These are phyloP conservation scores for Lipomyces orientalis DNA, from an alignment of 805 yeast species.

Conservation along the genomic window DNA sequence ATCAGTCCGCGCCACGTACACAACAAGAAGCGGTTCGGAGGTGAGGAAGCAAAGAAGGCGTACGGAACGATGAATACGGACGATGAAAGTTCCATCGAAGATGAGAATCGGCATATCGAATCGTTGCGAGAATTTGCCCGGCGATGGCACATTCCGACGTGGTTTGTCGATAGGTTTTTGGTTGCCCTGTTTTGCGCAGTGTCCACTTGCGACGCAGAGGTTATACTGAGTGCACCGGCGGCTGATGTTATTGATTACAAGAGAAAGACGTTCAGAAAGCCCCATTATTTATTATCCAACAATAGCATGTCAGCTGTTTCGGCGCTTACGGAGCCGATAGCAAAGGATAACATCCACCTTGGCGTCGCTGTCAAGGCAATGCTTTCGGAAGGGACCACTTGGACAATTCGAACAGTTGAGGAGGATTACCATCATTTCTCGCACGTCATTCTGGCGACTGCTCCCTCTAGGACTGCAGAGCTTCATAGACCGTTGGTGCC, in stretches of 20 bases:
- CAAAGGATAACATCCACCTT: constrained; percentile 24
- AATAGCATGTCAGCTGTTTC: constrained; percentile 29
- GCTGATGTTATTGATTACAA: constrained; percentile 33
- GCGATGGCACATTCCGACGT: constrained; percentile 24
- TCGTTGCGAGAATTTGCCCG: constrained; percentile 19
- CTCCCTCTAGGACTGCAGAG: constrained; percentile 18
- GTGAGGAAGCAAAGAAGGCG: neutral
- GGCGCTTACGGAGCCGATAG: constrained; percentile 23
- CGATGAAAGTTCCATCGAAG: constrained; percentile 12
- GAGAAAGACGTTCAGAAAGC: constrained; percentile 24
- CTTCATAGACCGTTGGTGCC: constrained; percentile 19
- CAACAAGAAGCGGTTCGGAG: neutral
- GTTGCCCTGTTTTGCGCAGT: constrained; percentile 29
- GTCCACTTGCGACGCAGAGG: constrained; percentile 23
- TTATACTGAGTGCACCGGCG: constrained; percentile 29
- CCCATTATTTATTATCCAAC: constrained; percentile 26
- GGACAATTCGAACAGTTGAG: constrained; percentile 24
- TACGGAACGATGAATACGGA: constrained; percentile 12
- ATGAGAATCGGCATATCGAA: constrained; percentile 14
- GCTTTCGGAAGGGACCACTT: constrained; percentile 24
- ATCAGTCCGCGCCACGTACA: constrained; percentile 10
- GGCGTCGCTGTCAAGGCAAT: constrained; percentile 23
- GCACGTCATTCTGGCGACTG: constrained; percentile 30
- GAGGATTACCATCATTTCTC: constrained; percentile 19
- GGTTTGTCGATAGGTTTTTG: constrained; percentile 26